Evolutionary conservation across 371 early-diverging fungal species (phyloP).

Genomic region (Actinomucor elegans): DNA sequence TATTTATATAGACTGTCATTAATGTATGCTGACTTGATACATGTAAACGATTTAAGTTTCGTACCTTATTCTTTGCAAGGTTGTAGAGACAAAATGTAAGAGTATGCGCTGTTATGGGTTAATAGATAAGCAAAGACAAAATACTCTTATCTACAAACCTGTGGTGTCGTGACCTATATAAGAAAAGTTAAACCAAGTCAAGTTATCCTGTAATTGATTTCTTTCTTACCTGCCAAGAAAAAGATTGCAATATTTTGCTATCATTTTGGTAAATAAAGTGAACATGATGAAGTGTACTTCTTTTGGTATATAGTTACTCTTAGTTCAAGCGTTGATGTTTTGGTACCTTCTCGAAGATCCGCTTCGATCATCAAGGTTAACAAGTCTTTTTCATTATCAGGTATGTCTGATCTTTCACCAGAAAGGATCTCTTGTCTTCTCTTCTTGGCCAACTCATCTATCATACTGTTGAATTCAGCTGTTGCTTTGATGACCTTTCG

Average conservation of each 20-base stretch:
- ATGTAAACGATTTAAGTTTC: neutral
- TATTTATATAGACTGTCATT: neutral
- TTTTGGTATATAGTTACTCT: too few relatives aligned
- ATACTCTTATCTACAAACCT: too few relatives aligned
- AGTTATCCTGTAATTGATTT: neutral
- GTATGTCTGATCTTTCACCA: neutral
- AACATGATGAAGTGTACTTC: neutral
- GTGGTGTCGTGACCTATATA: constrained; percentile 5
- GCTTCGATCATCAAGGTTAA: constrained; percentile 9
- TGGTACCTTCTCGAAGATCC: constrained; percentile 18
- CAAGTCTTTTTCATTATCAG: constrained; percentile 33
- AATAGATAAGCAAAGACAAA: too few relatives aligned
- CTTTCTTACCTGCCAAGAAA: constrained; percentile 15
- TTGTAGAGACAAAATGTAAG: constrained; percentile 28
- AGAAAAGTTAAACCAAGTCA: neutral
- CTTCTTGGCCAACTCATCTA: constrained; percentile 1
- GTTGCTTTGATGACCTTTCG: neutral
- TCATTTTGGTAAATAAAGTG: neutral
- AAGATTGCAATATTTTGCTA: constrained; percentile 17
- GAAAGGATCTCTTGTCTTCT: constrained; percentile 10
- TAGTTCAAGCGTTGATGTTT: constrained; percentile 15
- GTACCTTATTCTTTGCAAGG: constrained; percentile 16
- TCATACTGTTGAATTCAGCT: constrained; percentile 8
- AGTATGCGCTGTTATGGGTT: constrained; percentile 33
- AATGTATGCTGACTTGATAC: neutral